Evolutionary conservation across 163 green algal genomes (phyloP), one percentile per base, ranked within the genome.

Genomic region (Chlorella variabilis): DNA sequence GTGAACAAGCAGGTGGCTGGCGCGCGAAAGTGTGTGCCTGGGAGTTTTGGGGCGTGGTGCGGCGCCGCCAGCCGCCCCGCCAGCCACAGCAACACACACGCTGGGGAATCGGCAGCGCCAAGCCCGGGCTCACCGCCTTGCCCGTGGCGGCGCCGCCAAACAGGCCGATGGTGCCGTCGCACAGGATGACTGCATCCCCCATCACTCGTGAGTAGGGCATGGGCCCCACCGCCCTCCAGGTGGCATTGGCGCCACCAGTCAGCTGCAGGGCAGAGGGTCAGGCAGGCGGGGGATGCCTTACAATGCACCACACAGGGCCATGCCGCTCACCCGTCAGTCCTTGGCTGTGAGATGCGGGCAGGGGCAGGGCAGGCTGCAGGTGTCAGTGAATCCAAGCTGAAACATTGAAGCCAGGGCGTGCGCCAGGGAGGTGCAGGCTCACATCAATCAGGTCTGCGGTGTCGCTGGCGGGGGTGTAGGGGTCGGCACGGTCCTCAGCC

Each of bases 121-220:
- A 51, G 33, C 33, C n/a, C 8, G 33, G 5, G 39, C 41, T 58
- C 48, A 65, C 70, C 48, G 48, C 70, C 17, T 51, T 66, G 70
- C 70, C 70, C 3, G 31, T 33, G 1, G 4, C 31, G 8, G 48
- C 70, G 18, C 70, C 70, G 48, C 23, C 23, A 2, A 77, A 36
- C 13, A 66, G 13, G 5, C 33, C 31, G 0, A 77, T 36, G 31
- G 70, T 77, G 31, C 70, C 70, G 23, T 77, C 70, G 49, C 70
- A 77, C 48, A 77, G 49, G 0, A 65, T 49, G 29, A 77, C 20
- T 0, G 31, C 70, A 49, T 77, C 70, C 13, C 48, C 70, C 70
- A 77, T 65, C 29, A 77, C 48, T 13, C 70, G 70, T 0, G 17
- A 21, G 49, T 66, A 48, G 5, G 70, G 70, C 70, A 77, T 77